Evolutionary conservation across 2,329 filamentous ascomycete genomes (phyloP), one percentile per base, ranked within the genome.

Genomic region (Apiospora marii): DNA sequence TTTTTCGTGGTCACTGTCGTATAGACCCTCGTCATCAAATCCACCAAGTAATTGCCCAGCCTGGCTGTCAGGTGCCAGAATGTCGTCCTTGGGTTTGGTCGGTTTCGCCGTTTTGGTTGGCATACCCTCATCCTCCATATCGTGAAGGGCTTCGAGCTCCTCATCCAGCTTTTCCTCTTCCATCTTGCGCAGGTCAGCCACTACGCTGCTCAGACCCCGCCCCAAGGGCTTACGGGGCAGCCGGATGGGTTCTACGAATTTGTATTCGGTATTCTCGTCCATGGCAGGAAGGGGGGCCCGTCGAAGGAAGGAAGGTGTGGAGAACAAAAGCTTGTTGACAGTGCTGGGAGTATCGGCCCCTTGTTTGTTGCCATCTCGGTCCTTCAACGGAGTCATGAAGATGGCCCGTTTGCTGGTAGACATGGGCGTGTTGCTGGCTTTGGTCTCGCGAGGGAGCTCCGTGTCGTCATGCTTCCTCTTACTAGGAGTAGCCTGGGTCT

Each of bases 141-240:
- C 93, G n/a, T 88, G 88, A 79, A 96, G 83, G 1, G 92, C 90
- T 10, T 95, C 93, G 73, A 93, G 83, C 46, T 96, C 93, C 37
- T 95, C 93, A 69, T 94, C 93, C 71, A 92, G 84, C 24, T 85
- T 84, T 64, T 93, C 89, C 70, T 94, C 92, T 79, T 94, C 91
- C 71, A 93, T 86, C 78, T 90, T 91, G 74, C 92, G 87, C 75
- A 96, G 84, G 34, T 89, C 89, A 27, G 92, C 91, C 30, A 96
- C 91, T 75, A 95, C 92, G 74, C 90, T 91, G 79, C 93, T 95
- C 71, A 96, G 82, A 41, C 92, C 92, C 72, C 92, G 87, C 1
- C 90, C 89, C n/a, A 93, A 82, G 12, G 90, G 88, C 76, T 90
- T 91, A 53, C 85, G 85, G 3, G 89, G 91, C 37, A 91, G 80